A percentile compares a stretch with the other conserved stretches of the same genome.
Evolutionary conservation across 441 rosid genomes (phyloP).

Genomic region (Populus tomentosa): DNA sequence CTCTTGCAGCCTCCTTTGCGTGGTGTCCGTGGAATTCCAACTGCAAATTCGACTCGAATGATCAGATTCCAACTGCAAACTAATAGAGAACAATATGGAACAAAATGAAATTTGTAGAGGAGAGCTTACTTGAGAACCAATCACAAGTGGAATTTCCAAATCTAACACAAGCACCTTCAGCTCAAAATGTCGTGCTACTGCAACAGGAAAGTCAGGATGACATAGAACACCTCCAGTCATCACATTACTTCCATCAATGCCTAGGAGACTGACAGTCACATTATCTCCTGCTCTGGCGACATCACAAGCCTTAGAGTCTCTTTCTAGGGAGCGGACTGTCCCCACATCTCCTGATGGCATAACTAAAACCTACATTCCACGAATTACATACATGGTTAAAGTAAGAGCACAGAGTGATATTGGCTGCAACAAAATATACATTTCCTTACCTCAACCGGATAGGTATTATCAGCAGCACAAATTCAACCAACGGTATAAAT

Average conservation of each 20-base stretch:
- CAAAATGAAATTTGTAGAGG: neutral
- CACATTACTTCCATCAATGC: conserved; percentile 64
- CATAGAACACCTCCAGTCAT: conserved; percentile 90
- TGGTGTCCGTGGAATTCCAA: conserved; percentile 93
- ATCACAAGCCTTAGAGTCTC: conserved; percentile 60
- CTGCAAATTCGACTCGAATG: conserved; percentile 33
- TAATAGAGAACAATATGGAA: neutral
- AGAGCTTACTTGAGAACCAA: conserved; percentile 73
- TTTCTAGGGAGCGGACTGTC: conserved; percentile 71
- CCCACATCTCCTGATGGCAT: conserved; percentile 88
- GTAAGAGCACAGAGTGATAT: neutral
- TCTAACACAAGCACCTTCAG: conserved; percentile 73
- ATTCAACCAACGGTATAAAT: neutral
- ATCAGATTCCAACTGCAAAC: conserved; percentile 12
- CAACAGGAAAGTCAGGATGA: conserved; percentile 83
- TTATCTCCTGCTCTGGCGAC: conserved; percentile 92
- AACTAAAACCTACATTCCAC: conserved; percentile 57
- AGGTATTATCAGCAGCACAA: neutral
- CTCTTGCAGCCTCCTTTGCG: conserved; percentile 78
- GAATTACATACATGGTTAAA: conserved; percentile 4
- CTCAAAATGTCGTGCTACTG: conserved; percentile 68
- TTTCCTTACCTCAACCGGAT: neutral
- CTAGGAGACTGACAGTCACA: conserved; percentile 62
- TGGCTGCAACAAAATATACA: neutral
- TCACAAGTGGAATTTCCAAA: conserved; percentile 66